phyloP scores from a whole-genome alignment of 805 yeast species.

The Pichia deserticola region DNA sequence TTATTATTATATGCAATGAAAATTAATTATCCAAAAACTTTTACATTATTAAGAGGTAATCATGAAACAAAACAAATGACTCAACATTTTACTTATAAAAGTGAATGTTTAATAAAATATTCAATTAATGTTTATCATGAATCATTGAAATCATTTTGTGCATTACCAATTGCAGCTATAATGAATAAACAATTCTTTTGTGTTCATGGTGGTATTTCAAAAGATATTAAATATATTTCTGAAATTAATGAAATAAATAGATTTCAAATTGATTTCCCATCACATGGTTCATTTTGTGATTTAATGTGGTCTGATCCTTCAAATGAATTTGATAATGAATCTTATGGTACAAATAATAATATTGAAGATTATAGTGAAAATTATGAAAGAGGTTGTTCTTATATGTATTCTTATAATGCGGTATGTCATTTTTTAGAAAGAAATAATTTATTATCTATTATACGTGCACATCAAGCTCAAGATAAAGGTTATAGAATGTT shows the following conservation, averaged over 20 bases:
- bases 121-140: slow-evolving; percentile 57
- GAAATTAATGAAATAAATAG: slow-evolving; percentile 68
- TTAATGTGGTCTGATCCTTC: slow-evolving; percentile 93
- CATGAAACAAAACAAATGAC: slow-evolving; percentile 94
- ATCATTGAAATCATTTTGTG: slow-evolving; percentile 70
- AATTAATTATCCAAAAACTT: slow-evolving; percentile 61
- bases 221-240: slow-evolving; percentile 62
- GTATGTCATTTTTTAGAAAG: slow-evolving; percentile 69
- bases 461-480: slow-evolving; percentile 96
- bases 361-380: slow-evolving; percentile 49
- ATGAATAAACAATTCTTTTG: slow-evolving; percentile 93
- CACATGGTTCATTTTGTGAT: slow-evolving; percentile 91
- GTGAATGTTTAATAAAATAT: slow-evolving; percentile 86
- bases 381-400: slow-evolving; percentile 84
- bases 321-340: slow-evolving; percentile 71
- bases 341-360: slow-evolving; percentile 16
- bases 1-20: slow-evolving; percentile 74
- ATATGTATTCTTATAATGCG: slow-evolving; percentile 78
- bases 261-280: slow-evolving; percentile 81
- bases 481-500: slow-evolving; percentile 97
- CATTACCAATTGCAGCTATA: slow-evolving; percentile 85
- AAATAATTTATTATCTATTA: slow-evolving; percentile 74
- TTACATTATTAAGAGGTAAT: slow-evolving; percentile 85
- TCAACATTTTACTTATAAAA: slow-evolving; percentile 85
- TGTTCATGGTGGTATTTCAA: slow-evolving; percentile 94